Evolutionary conservation across 495 filamentous ascomycete genomes (phyloP), one percentile per base, ranked within the genome.

Genomic region (Penicillium nucicola): DNA sequence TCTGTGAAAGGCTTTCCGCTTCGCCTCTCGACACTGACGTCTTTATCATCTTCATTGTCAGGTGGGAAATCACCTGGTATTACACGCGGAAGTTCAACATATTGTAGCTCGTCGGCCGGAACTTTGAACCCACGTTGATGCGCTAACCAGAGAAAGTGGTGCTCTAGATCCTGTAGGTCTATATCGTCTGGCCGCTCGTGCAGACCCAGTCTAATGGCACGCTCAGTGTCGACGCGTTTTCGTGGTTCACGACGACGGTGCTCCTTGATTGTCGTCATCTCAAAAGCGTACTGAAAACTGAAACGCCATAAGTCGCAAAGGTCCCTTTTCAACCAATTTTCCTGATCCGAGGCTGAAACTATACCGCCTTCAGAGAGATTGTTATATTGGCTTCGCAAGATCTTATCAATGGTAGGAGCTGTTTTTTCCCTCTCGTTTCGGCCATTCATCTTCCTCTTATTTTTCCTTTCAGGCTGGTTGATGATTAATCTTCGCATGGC

Each of bases 1-100:
- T 43, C 41, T 15, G 41, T 43, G n/a, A 43, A 43, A 2, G 41
- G 41, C 41, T 30, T 43, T 31, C 41, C 41, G 14, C 25, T n/a
- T 43, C 41, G 41, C 8, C 41, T 11, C 12, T 18, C 25, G 6
- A 43, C 14, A 18, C 9, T 22, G 5, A 43, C 9, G 10, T 43
- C 41, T 37, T 31, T 15, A 15, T 28, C 9, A 15, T 31, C 41
- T 37, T 31, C 25, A 15, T 28, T 32, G 23, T 32, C 25, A 9
- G 20, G 20, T n/a, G 41, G 41, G 18, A 30, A 43, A 28, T 43
- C 41, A 18, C 23, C 4, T 30, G 41, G 41, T 22, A 28, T 17
- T 2, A 13, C 11, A 14, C 5, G 9, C 6, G 41, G 41, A 43
- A 43, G 22, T 7, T 43, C 25, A 9, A 32, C 8, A 4, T 20